Base-by-base conservation (phyloP, 192 early-diverging fungal species). In the Dissophora globulifera region DNA sequence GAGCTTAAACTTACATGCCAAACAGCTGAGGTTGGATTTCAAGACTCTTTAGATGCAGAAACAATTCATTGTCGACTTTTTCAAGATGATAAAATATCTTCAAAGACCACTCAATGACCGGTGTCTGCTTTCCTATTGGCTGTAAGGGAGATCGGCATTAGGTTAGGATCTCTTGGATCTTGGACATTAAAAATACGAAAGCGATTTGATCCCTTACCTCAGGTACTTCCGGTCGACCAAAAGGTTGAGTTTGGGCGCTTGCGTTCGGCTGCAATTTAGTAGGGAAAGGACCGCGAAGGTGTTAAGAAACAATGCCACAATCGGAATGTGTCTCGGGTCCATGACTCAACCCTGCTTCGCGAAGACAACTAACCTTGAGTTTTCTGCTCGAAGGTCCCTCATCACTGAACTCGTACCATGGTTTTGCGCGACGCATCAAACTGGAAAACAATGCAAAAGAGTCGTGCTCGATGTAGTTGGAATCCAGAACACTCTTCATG, bases 11-110 rank as follows among this genome's bases (percentile, higher is more conserved):
- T 59, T 88, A 89, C 90, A 97, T 87, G 43, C 93, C 96, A 84
- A 93, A 98, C 16, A 98, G 82, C 70, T 98, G 96, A 16, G 96
- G 96, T 68, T 98, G 95, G 42, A 98, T 94, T 9, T 87, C 86
- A 50, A 94, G 84, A 25, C 62, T 62, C 47, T 81, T 84, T 46
- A 98, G 61, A 58, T 94, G 93, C n/a, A 67, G 42, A 32, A 85
- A 91, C 23, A 97, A 83, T 23, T 87, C 84, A 22, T 81, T 78
- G 69, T 98, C 96, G 19, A 96, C 79, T 16, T 58, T 72, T 45
- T 81, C 79, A 31, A 98, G 79, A 62, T 90, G 78, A 30, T 93
- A 84, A 74, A 94, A 87, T 51, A 92, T 85, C 32, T 88, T 82
- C 52, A 83, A 80, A 59, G 93, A 96, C 60, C 85, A 83, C 43